These are phyloP conservation scores for Tephrocybe sp. DNA, from an alignment of 768 basidiomycete species.

Conservation along the genomic window DNA sequence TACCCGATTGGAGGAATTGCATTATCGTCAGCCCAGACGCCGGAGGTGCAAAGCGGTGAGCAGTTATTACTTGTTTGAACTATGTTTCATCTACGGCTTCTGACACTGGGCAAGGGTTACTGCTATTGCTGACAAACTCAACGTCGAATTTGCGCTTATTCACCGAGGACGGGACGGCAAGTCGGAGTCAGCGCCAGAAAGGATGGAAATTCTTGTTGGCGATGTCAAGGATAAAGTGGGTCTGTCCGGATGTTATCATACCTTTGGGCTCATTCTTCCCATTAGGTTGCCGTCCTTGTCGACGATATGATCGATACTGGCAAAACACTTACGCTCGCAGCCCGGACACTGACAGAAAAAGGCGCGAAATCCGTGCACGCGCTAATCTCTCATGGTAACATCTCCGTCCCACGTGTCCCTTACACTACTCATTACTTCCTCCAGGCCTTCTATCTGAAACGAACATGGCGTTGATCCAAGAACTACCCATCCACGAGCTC, in stretches of 20 bases:
- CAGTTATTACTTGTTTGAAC: constrained; percentile 16
- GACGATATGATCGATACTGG: constrained; percentile 99
- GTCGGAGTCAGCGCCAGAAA: constrained; percentile 62
- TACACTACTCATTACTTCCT: constrained; percentile 3
- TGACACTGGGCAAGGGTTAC: constrained; percentile 62
- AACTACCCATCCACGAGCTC: constrained; percentile 78
- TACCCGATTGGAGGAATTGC: constrained; percentile 81
- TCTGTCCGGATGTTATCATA: neutral
- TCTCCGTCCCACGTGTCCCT: constrained; percentile 15
- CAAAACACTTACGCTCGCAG: constrained; percentile 82
- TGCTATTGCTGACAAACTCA: constrained; percentile 92
- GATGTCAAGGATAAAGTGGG: constrained; percentile 86
- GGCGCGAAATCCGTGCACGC: constrained; percentile 88
- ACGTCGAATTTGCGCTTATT: constrained; percentile 93
- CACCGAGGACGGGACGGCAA: constrained; percentile 85
- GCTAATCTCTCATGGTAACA: constrained; percentile 85
- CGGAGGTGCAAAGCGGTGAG: constrained; percentile 96
- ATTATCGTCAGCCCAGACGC: constrained; percentile 98
- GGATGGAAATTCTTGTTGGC: constrained; percentile 94
- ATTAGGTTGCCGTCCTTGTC: constrained; percentile 86
- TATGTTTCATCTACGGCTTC: too few species aligned
- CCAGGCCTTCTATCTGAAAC: constrained; percentile 80
- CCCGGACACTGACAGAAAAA: constrained; percentile 81
- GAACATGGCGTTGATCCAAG: constrained; percentile 64
- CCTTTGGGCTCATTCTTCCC: constrained; percentile 3